Percentiles rank a stretch among this genome's conserved stretches.
Conservation (phyloP, 768 basidiomycete species). For the Naganishia friedmannii region DNA sequence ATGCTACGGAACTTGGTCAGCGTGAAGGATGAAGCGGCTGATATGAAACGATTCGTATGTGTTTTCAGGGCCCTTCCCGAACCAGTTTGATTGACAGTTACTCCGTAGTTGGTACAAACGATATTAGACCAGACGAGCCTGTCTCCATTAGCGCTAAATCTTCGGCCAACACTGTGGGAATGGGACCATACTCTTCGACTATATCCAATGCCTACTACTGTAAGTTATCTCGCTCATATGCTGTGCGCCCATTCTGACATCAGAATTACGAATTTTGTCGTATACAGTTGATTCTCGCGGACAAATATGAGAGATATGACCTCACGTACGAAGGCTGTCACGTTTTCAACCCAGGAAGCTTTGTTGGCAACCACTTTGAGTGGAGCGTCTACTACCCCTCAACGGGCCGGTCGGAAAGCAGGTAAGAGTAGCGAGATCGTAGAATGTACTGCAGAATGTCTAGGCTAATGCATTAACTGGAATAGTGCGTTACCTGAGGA, state of each 20-base stretch:
- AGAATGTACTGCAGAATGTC: background rate
- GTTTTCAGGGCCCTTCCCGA: background rate
- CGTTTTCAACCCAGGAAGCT: conserved; percentile 96
- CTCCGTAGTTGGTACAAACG: conserved; percentile 80
- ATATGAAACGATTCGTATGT: conserved; percentile 83
- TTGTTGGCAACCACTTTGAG: conserved; percentile 73
- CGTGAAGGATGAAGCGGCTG: conserved; percentile 70
- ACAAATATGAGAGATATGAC: conserved; percentile 93
- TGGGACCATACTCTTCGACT: conserved; percentile 87
- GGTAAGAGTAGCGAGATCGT: conserved; percentile 40
- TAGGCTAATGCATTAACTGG: background rate
- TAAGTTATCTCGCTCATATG: conserved; percentile 54
- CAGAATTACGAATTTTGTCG: background rate
- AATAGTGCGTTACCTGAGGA: conserved; percentile 9
- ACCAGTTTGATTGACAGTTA: background rate
- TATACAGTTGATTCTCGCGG: conserved; percentile 78
- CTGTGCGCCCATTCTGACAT: background rate
- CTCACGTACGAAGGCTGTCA: conserved; percentile 97
- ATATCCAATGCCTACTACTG: conserved; percentile 89
- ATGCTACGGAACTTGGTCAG: conserved; percentile 90
- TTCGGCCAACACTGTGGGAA: conserved; percentile 83
- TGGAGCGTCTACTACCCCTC: conserved; percentile 91
- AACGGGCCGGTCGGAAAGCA: conserved; percentile 64
- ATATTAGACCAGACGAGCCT: conserved; percentile 93
- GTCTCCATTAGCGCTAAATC: conserved; percentile 75